Evolutionary conservation across 2,329 filamentous ascomycete genomes (phyloP).

Genomic region (Apiospora rasikravindrae): DNA sequence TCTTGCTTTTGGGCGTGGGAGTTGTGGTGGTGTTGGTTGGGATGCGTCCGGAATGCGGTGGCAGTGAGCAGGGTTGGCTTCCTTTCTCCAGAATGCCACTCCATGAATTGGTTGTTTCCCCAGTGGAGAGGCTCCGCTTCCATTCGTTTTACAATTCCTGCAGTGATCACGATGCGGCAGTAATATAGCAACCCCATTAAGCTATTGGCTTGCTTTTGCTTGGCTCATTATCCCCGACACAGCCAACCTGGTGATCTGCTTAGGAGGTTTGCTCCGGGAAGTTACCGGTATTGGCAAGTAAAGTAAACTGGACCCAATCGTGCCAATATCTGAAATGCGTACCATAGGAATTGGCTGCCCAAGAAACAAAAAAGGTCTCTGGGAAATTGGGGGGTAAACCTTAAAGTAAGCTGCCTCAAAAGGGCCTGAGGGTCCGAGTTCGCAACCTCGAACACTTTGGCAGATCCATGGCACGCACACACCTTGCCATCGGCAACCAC

Average conservation of each 20-base stretch:
- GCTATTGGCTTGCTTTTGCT: constrained; percentile 3
- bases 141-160: not conserved
- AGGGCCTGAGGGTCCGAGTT: not conserved
- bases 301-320: not conserved
- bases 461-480: not conserved
- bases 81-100: constrained; percentile 9
- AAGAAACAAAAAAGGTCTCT: not conserved
- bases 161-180: constrained; percentile 8
- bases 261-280: not conserved
- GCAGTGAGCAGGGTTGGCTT: not conserved
- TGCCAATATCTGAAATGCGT: not conserved
- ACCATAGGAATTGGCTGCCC: not conserved
- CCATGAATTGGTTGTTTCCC: not conserved
- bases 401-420: not conserved
- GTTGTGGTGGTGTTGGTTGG: not conserved
- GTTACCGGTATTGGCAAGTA: not conserved
- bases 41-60: not conserved
- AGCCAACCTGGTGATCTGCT: not conserved
- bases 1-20: not conserved
- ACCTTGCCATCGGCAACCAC: not conserved
- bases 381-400: constrained; percentile 8
- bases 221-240: not conserved
- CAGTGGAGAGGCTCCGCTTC: constrained; percentile 11
- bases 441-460: not conserved
- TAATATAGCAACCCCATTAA: not conserved